These are phyloP conservation scores for Kazachstania sp. DNA, from an alignment of 1,139 yeast genomes.

Conservation along the genomic window DNA sequence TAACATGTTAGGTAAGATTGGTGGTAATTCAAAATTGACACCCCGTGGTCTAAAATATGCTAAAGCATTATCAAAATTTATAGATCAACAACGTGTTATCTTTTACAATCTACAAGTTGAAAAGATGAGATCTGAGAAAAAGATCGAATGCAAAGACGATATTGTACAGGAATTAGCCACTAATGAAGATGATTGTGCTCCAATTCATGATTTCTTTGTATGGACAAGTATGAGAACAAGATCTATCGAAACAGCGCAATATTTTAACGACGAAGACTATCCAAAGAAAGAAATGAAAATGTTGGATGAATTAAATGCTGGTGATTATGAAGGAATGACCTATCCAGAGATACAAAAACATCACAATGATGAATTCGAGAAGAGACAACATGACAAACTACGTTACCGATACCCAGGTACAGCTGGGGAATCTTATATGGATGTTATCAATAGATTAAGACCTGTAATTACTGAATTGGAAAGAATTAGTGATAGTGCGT, in stretches of 20 bases:
- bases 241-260: conserved; percentile 67
- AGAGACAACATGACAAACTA: conserved; percentile 67
- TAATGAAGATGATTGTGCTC: conserved; percentile 13
- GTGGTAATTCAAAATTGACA: conserved; percentile 85
- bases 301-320: conserved; percentile 91
- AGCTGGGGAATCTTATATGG: conserved; percentile 94
- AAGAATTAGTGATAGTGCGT: conserved; percentile 77
- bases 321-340: conserved; percentile 86
- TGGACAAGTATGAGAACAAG: conserved; percentile 88
- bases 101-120: conserved; percentile 40
- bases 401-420: conserved; percentile 89
- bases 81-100: conserved; percentile 60
- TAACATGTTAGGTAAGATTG: conserved; percentile 75
- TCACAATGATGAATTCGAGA: conserved; percentile 70
- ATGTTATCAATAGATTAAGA: conserved; percentile 80
- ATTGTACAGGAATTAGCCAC: conserved; percentile 16
- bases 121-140: conserved; percentile 35
- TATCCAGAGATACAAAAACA: conserved; percentile 66
- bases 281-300: conserved; percentile 84
- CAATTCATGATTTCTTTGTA: conserved; percentile 61
- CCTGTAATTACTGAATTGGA: conserved; percentile 91
- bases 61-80: conserved; percentile 61
- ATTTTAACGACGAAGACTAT: conserved; percentile 63
- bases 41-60: conserved; percentile 70
- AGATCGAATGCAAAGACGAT: conserved; percentile 9